Evolutionary conservation across 345 rosid genomes (phyloP).

Genomic region (Linum tenue): DNA sequence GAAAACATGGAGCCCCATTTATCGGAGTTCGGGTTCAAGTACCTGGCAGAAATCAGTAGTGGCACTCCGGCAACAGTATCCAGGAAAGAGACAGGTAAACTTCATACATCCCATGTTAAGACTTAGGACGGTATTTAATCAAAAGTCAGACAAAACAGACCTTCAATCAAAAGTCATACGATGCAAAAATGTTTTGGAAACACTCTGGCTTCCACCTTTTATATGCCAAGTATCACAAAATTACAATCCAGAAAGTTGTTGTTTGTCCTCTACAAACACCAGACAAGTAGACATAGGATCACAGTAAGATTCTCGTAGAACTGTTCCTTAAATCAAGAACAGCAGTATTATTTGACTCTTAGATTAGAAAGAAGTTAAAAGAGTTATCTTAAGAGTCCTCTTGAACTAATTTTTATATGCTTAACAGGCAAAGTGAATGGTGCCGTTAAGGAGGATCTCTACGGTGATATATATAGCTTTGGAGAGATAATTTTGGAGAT

Average conservation of each 20-base stretch:
- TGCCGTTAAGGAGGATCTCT: constrained; percentile 35
- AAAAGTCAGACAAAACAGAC: constrained; percentile 8
- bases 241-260: constrained; percentile 7
- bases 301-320: constrained; percentile 5
- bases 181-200: constrained; percentile 6
- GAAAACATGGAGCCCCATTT: constrained; percentile 70
- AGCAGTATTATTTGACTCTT: constrained; percentile 1
- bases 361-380: background rate
- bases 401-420: background rate
- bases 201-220: background rate
- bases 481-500: constrained; percentile 71
- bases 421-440: constrained; percentile 36
- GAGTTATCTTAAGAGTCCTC: background rate
- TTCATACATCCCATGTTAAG: background rate
- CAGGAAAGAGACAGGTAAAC: constrained; percentile 29
- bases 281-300: background rate
- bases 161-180: constrained; percentile 4
- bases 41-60: constrained; percentile 35
- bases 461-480: constrained; percentile 51
- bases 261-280: background rate
- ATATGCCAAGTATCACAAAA: background rate
- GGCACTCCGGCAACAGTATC: constrained; percentile 27
- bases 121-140: background rate
- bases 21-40: constrained; percentile 59
- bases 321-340: background rate